Evolutionary conservation across 768 basidiomycete genomes (phyloP), one percentile per base, ranked within the genome.

Genomic region (Glaciozyma martinii): DNA sequence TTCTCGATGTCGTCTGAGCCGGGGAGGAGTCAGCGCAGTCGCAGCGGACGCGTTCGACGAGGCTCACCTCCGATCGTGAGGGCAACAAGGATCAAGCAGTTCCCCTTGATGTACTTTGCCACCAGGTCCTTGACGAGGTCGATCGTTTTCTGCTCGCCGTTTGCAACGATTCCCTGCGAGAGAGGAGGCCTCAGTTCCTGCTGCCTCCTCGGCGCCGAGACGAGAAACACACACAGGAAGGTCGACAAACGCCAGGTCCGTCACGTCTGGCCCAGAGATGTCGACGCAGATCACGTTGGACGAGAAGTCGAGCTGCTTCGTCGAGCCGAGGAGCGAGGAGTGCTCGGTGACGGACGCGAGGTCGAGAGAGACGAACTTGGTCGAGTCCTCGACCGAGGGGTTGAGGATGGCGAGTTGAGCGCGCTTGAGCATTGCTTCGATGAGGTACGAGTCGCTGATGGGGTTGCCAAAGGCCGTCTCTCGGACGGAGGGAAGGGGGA

Each of bases 1-100:
- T 84, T 86, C 65, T 86, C 80, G 33, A 86, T 81, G 56, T 88
- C 87, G 56, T 85, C 87, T 87, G 61, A n/a, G 3, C 7, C n/a
- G 25, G 49, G 7, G 10, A 6, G 6, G 19, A 15, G 23, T 49
- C 47, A 49, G 47, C 47, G 8, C 47, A 50, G 4, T 6, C 44
- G 5, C 44, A 15, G 16, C 16, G 4, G 44, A n/a, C 44, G 5
- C 29, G 42, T 25, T 8, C 33, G 12, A 29, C 10, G 13, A 16
- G 19, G 7, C 75, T 30, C 65, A 84, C 86, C 85, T 56, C 77
- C 82, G 80, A 85, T 84, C 0, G 86, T 85, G 60, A 87, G 81
- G 0, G 84, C 82, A 0, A 86, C 80, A 1, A 88, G 78, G 60
- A 88, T 84, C 16, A 88, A 72, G 0, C 83, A 82, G 56, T 85